phyloP scores from a whole-genome alignment of 306 rosid genomes.

The Aeschynomene evenia region DNA sequence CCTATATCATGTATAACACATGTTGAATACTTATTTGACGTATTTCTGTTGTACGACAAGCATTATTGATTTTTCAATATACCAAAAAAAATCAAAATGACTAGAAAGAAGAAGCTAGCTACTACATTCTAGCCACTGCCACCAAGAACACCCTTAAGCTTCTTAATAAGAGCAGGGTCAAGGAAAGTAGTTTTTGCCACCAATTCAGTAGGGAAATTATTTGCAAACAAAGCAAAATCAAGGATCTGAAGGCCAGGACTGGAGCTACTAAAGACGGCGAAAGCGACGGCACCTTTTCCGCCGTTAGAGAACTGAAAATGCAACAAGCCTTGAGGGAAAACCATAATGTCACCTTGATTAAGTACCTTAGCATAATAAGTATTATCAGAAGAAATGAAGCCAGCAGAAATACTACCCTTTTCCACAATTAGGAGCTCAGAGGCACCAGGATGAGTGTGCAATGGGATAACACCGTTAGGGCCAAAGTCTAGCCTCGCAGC shows the following conservation, averaged over 20 bases:
- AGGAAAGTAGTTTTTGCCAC: conserved; percentile 61
- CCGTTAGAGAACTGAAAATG: conserved; percentile 67
- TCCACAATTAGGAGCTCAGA: conserved; percentile 54
- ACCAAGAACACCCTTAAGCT: conserved; percentile 85
- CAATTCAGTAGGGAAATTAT: conserved; percentile 52
- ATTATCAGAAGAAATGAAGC: conserved; percentile 65
- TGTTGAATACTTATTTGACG: too few relatives aligned
- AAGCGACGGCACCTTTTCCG: conserved; percentile 38
- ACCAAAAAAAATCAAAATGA: too few relatives aligned
- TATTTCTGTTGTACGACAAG: too few relatives aligned
- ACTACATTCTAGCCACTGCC: conserved; percentile 55
- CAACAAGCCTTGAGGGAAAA: conserved; percentile 82
- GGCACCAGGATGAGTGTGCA: conserved; percentile 83
- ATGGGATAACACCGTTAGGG: conserved; percentile 71
- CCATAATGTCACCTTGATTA: conserved; percentile 59
- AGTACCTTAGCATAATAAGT: conserved; percentile 48
- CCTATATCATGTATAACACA: too few relatives aligned
- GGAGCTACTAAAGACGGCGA: conserved; percentile 59
- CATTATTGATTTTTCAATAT: too few relatives aligned
- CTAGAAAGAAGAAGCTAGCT: too few relatives aligned
- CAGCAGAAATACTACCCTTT: conserved; percentile 55
- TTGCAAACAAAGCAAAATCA: conserved; percentile 73
- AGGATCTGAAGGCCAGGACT: conserved; percentile 81
- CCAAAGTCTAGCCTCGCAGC: conserved; percentile 62
- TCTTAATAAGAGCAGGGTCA: conserved; percentile 56